Evolutionary conservation across 164 flowering plant genomes (phyloP).

Genomic region (Nymphaea thermarum): DNA sequence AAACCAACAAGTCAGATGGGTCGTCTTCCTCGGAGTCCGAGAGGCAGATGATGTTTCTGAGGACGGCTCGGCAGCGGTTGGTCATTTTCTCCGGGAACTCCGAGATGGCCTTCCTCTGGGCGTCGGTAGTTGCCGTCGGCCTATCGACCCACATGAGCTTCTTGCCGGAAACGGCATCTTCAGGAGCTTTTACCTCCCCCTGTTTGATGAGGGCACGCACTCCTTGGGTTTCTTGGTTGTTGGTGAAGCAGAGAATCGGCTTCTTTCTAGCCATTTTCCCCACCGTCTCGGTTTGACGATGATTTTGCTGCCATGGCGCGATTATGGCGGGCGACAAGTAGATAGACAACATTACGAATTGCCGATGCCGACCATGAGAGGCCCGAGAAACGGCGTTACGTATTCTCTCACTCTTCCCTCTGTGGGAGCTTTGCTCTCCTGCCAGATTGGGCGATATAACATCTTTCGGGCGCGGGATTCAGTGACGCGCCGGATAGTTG

Average conservation of each 20-base stretch:
- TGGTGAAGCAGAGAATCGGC: not conserved
- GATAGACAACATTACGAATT: too few species aligned
- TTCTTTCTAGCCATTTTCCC: not conserved
- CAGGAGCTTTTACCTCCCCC: not conserved
- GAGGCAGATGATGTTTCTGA: conserved; percentile 66
- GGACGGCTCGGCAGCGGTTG: conserved; percentile 57
- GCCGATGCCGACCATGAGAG: too few species aligned
- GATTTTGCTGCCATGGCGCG: too few species aligned
- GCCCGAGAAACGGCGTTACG: not conserved
- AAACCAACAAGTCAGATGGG: conserved; percentile 33
- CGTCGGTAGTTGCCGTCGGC: conserved; percentile 31
- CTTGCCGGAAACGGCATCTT: not conserved
- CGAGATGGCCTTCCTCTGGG: conserved; percentile 41
- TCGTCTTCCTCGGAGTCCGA: conserved; percentile 17
- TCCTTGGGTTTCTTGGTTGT: not conserved
- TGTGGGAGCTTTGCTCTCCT: not conserved
- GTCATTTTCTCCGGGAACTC: conserved; percentile 51
- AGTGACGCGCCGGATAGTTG: too few species aligned
- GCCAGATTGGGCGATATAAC: too few species aligned
- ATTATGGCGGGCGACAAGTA: too few species aligned
- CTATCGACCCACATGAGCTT: conserved; percentile 50
- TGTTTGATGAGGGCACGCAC: not conserved
- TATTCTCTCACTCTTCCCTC: not conserved
- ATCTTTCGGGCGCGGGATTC: too few species aligned
- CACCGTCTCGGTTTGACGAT: not conserved